Evolutionary conservation across 1,284 basidiomycete genomes (phyloP).

Genomic region (Violaceomyces palustris): DNA sequence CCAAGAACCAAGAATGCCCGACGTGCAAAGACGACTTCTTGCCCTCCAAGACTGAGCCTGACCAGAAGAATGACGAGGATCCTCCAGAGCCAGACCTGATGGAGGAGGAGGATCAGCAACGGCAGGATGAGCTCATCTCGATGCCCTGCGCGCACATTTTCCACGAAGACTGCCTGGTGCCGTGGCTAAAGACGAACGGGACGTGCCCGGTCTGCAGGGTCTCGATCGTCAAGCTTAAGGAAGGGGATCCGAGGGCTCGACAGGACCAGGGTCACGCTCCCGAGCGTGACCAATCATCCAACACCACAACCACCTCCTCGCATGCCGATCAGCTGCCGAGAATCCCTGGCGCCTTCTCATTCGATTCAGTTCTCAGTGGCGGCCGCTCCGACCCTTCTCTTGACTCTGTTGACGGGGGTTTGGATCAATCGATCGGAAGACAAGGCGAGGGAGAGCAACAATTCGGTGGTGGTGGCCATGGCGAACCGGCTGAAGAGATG

Average conservation of each 20-base stretch:
- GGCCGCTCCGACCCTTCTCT: constrained; percentile 20
- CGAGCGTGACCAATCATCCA: constrained; percentile 9
- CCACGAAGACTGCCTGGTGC: constrained; percentile 42
- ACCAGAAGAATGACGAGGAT: constrained; percentile 2
- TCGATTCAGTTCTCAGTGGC: constrained; percentile 8
- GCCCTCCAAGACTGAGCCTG: neutral
- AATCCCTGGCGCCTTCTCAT: neutral
- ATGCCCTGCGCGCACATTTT: constrained; percentile 44
- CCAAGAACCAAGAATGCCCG: constrained; percentile 39
- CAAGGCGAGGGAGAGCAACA: neutral
- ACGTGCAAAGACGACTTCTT: constrained; percentile 45
- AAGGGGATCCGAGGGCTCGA: constrained; percentile 1
- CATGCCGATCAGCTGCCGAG: neutral
- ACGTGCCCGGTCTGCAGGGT: constrained; percentile 45
- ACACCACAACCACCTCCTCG: constrained; percentile 1
- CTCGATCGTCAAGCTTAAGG: constrained; percentile 18
- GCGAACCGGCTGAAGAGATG: constrained; percentile 6
- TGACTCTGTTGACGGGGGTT: constrained; percentile 16
- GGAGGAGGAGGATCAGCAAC: constrained; percentile 22
- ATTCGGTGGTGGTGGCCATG: neutral
- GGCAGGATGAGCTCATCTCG: constrained; percentile 29
- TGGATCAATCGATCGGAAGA: neutral
- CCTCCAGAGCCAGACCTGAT: constrained; percentile 5
- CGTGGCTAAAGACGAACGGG: constrained; percentile 38
- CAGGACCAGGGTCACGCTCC: constrained; percentile 1